Evolutionary conservation across 106 monocot genomes (phyloP), one percentile per base, ranked within the genome.

Genomic region (Allium cepa): DNA sequence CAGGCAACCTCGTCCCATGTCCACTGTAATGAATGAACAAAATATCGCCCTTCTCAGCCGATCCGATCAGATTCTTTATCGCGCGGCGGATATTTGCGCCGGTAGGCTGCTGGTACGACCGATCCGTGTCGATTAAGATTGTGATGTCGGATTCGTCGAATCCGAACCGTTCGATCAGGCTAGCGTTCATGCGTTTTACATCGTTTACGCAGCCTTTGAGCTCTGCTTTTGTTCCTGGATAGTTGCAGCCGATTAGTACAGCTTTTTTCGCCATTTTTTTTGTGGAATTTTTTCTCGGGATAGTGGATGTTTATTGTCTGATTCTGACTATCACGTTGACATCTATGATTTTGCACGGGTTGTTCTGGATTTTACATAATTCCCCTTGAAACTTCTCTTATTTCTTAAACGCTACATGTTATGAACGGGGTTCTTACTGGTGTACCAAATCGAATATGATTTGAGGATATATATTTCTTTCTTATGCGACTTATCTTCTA

Each of bases 21-120:
- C 96, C 96, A 65, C 96, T 97, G 82, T 92, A 97, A 68, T 88
- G 96, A 55, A 97, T 61, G 78, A 97, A 92, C 52, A 97, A 84
- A 65, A 50, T 71, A 69, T 97, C 96, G n/a, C 88, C 88, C 17
- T 85, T 72, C 61, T 75, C 16, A 7, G 92, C 86, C 12, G 79
- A 78, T 57, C 60, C 65, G 53, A 92, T 61, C 63, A 92, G 84
- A 17, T 72, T 36, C 27, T 69, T 9, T 69, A 97, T 74, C 62
- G 92, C 86, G 22, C 77, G 71, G 67, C 92, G 88, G 72, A 97
- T 84, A 73, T 97, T 97, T 49, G 79, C 84, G 13, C 96, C 96
- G 15, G 88, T 92, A 52, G 96, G 96, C 68, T 80, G 86, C 9
- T 56, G 0, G 64, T 59, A 82, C 61, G 81, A 71, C 3, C 26